Conservation (phyloP, 2,329 filamentous ascomycete genomes). For the Curvularia eragrostidis region DNA sequence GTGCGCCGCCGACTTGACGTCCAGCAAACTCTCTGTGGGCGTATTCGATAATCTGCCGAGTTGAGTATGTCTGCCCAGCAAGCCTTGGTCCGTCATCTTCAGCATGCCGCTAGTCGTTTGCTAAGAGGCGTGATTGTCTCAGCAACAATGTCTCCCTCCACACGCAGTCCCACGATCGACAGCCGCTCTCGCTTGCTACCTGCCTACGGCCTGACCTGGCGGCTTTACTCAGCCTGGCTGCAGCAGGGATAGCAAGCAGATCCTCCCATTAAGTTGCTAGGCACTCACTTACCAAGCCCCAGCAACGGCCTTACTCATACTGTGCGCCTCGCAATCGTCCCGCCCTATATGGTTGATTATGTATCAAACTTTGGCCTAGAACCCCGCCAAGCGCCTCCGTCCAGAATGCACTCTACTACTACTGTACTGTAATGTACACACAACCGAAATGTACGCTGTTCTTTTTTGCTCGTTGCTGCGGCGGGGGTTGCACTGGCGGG, state of each 20-base stretch:
- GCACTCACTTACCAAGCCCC: slow-evolving; percentile 8
- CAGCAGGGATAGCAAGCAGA: slow-evolving; percentile 12
- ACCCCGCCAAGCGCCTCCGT: neutral
- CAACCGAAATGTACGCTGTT: neutral
- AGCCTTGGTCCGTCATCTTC: neutral
- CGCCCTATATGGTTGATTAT: slow-evolving; percentile 1
- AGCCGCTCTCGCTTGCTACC: slow-evolving; percentile 10
- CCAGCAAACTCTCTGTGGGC: neutral
- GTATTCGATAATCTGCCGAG: neutral
- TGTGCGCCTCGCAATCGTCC: neutral
- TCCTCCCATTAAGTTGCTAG: slow-evolving; percentile 1
- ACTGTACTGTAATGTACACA: too few species aligned
- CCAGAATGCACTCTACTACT: too few species aligned
- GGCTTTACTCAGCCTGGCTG: slow-evolving; percentile 13
- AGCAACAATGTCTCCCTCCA: slow-evolving; percentile 4
- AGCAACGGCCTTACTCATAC: slow-evolving; percentile 13
- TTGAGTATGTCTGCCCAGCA: neutral
- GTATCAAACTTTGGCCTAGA: neutral
- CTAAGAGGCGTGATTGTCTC: neutral
- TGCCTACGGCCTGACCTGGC: slow-evolving; percentile 2
- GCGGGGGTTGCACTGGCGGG: neutral
- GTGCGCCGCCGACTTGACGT: neutral
- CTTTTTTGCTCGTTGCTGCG: neutral
- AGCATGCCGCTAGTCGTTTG: neutral
- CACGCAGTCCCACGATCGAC: slow-evolving; percentile 3